Evolutionary conservation across 1,284 basidiomycete species (phyloP), one percentile per base, ranked within the genome.

Genomic region (Ceraceosorus guamensis): DNA sequence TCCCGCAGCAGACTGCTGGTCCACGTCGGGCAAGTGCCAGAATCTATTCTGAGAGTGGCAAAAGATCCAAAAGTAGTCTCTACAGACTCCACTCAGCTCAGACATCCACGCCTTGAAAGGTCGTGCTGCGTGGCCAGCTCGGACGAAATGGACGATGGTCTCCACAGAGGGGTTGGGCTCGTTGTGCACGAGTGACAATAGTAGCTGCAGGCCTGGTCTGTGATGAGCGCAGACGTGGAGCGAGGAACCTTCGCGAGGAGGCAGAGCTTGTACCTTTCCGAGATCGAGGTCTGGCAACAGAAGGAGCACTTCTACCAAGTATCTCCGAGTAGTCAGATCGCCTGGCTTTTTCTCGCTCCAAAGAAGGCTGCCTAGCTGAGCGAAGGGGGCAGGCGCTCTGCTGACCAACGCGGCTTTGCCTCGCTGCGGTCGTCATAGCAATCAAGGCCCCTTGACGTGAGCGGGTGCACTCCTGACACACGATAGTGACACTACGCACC

Each of bases 331-430:
- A 1, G 84, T 82, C 2, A 97, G 81, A 53, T 98, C 93, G 44
- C 93, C 93, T 0, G 93, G 93, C 74, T 91, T 92, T 80, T 97
- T 97, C 79, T 96, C 92, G 1, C 90, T 92, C 77, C 89, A 97
- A 3, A 98, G 81, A 3, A 98, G 82, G 3, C 84, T 79, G 11
- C 91, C 81, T 7, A 99, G 81, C 58, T 89, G 86, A 1, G 82
- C 80, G 74, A 91, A 96, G 0, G 95, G 95, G 0, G 85, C 84
- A 0, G 92, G 91, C 52, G 86, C 87, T 30, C 84, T 84, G 60
- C 83, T 85, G 10, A 89, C 85, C 2, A 98, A 82, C 0, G 91
- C 90, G 33, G 65, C 60, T 50, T 78, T 77, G 35, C 81, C 70
- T n/a, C 55, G 18, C 45, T 31, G 34, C 16, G 32, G 13, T 48